A percentile compares a stretch with the other conserved stretches of the same genome.
phyloP scores from a whole-genome alignment of 176 grass and related monocot genomes.

The Triticum urartu region DNA sequence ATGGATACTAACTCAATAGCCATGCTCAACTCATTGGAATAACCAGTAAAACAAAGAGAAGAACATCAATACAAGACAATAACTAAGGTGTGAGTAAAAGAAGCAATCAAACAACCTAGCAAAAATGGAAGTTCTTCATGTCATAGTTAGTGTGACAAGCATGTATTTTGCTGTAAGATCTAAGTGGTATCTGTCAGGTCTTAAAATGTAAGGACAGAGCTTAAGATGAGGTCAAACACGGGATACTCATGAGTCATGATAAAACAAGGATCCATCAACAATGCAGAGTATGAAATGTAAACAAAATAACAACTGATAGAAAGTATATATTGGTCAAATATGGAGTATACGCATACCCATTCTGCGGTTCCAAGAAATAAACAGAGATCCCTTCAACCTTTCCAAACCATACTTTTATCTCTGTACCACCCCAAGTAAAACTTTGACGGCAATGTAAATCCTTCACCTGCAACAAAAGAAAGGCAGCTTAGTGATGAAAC shows the following conservation, averaged over 20 bases:
- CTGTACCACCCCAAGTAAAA: constrained; percentile 64
- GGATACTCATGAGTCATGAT: background rate
- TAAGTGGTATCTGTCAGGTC: background rate
- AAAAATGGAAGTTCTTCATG: background rate
- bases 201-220: background rate
- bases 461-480: constrained; percentile 64
- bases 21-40: constrained; percentile 10
- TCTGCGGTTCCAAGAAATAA: constrained; percentile 96
- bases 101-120: background rate
- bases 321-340: background rate
- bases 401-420: constrained; percentile 96
- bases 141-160: too few species aligned
- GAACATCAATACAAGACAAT: background rate
- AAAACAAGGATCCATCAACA: background rate
- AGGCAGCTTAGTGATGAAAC: background rate
- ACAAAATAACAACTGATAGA: background rate
- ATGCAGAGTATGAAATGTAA: background rate
- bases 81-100: background rate
- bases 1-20: background rate
- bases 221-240: background rate
- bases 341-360: constrained; percentile 58
- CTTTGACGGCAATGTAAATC: constrained; percentile 69
- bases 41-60: background rate
- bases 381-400: constrained; percentile 86
- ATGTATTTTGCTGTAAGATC: background rate